A percentile compares a stretch with the other conserved stretches of the same genome.
phyloP scores from a whole-genome alignment of 169 alveolate genomes.

The Cryptosporidium ubiquitum region DNA sequence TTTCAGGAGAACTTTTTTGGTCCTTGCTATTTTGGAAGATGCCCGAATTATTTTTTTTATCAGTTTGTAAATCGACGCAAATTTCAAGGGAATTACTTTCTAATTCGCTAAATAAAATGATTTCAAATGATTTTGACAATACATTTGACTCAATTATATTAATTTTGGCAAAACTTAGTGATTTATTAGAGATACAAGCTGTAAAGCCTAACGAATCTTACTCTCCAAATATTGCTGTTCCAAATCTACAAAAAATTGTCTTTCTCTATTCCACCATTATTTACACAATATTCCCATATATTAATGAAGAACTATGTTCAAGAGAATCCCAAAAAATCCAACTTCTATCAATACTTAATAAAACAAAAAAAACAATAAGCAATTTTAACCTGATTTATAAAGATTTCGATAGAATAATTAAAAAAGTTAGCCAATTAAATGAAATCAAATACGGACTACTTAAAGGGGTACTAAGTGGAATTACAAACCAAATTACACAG shows the following conservation, averaged over 20 bases:
- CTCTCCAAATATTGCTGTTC: background rate
- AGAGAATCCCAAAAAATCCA: background rate
- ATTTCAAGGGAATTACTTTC: constrained; percentile 29
- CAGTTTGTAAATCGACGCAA: constrained; percentile 3
- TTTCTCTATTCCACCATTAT: constrained; percentile 9
- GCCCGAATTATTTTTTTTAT: constrained; percentile 26
- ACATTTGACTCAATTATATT: constrained; percentile 13
- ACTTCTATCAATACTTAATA: background rate
- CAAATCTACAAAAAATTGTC: background rate
- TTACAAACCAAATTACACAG: constrained; percentile 26
- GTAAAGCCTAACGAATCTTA: background rate
- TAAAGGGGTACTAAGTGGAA: constrained; percentile 13
- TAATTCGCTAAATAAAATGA: constrained; percentile 6
- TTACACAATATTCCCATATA: constrained; percentile 9
- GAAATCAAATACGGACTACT: constrained; percentile 6
- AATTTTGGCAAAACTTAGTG: constrained; percentile 13
- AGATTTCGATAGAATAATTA: constrained; percentile 23
- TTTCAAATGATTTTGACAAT: background rate
- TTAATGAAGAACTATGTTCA: background rate
- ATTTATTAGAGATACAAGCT: background rate
- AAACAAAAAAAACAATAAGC: constrained; percentile 7
- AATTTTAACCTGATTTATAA: background rate
- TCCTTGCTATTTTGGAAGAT: constrained; percentile 47
- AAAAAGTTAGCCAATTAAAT: background rate
- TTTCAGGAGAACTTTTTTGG: constrained; percentile 41